Percentiles rank a stretch among this genome's conserved stretches.
Conservation (phyloP, 768 basidiomycete genomes). For the Lactarius akahatsu region DNA sequence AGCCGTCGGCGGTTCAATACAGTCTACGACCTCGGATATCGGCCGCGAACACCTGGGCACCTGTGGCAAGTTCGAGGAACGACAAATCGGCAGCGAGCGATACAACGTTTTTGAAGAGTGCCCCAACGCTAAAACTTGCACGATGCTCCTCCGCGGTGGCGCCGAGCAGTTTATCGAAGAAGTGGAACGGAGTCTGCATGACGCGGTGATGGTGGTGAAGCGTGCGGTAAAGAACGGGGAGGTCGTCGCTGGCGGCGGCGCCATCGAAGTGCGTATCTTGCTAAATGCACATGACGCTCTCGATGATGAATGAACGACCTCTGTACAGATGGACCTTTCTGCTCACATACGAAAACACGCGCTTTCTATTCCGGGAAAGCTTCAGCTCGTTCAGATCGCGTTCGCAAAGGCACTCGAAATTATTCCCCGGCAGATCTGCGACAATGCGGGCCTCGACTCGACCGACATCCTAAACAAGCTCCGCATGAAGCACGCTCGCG, state of each 20-base stretch:
- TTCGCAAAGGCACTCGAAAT: conserved; percentile 97
- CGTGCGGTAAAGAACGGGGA: conserved; percentile 93
- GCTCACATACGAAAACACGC: conserved; percentile 91
- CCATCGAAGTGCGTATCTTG: conserved; percentile 63
- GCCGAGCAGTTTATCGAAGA: conserved; percentile 99
- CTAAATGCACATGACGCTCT: neutral
- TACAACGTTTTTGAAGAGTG: conserved; percentile 96
- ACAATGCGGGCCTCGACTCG: conserved; percentile 97
- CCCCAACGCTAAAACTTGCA: conserved; percentile 93
- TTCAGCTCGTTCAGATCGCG: conserved; percentile 89
- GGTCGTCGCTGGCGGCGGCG: conserved; percentile 96
- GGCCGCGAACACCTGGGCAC: conserved; percentile 84
- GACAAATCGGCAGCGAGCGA: conserved; percentile 93
- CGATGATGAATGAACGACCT: neutral
- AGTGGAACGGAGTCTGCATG: conserved; percentile 95
- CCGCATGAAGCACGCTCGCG: conserved; percentile 91
- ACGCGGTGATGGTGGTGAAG: conserved; percentile 99
- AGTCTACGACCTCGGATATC: conserved; percentile 95
- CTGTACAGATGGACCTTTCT: conserved; percentile 87
- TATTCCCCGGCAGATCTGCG: conserved; percentile 97
- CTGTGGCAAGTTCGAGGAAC: conserved; percentile 92
- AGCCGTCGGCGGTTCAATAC: conserved; percentile 92
- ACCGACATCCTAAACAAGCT: conserved; percentile 97
- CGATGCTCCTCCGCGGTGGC: conserved; percentile 89
- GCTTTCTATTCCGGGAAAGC: conserved; percentile 91